A percentile compares a stretch with the other conserved stretches of the same genome.
Conservation (phyloP, 108 stramenopile genomes). For the Cyclotella kingstonii region DNA sequence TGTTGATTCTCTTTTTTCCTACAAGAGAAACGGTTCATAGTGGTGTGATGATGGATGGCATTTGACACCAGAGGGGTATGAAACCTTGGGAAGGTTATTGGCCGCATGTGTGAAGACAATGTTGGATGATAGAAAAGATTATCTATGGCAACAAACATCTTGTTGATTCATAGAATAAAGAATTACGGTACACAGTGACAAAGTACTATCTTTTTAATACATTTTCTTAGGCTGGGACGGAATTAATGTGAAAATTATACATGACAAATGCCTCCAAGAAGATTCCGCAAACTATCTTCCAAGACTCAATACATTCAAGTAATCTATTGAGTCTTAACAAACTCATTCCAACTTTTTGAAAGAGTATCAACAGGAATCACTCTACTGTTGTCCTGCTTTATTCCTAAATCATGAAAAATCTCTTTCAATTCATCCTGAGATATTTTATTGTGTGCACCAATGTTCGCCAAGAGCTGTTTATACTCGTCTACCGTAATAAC, state of each 20-base stretch:
- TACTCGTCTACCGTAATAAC: conserved; percentile 24
- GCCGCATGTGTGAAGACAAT: conserved; percentile 48
- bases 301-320: too few species aligned
- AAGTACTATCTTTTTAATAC: too few species aligned
- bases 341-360: conserved; percentile 14
- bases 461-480: conserved; percentile 24
- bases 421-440: conserved; percentile 21
- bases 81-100: conserved; percentile 49
- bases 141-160: not conserved
- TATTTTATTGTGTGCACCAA: conserved; percentile 30
- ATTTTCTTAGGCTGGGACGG: too few species aligned
- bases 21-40: conserved; percentile 14
- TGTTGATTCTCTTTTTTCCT: conserved; percentile 57
- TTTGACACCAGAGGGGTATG: conserved; percentile 60
- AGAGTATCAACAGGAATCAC: conserved; percentile 29
- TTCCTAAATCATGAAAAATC: conserved; percentile 33
- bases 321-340: conserved; percentile 1
- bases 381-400: conserved; percentile 11
- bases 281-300: not conserved
- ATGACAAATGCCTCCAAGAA: not conserved
- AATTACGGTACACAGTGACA: too few species aligned
- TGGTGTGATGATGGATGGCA: conserved; percentile 67
- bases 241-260: too few species aligned
- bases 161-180: not conserved
- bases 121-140: not conserved